phyloP scores from a whole-genome alignment of 192 early-diverging fungal species.

The Anaeromyces robustus region DNA sequence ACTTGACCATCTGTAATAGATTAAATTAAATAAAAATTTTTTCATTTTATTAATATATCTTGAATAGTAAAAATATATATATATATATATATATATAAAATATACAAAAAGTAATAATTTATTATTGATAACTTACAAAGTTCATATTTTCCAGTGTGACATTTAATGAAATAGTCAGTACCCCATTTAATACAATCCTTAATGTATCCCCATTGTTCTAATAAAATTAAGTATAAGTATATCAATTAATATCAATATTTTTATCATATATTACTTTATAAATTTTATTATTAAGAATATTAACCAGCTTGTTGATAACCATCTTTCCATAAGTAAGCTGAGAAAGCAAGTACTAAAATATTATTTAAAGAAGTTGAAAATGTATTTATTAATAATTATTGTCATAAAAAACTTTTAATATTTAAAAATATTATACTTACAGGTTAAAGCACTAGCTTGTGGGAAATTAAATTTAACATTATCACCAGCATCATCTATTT shows the following conservation, averaged over 20 bases:
- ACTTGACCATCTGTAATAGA: conserved; percentile 1
- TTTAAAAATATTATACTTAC: not conserved
- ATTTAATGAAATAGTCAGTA: conserved; percentile 41
- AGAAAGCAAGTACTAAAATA: not conserved
- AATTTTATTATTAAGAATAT: no score
- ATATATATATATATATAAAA: no score
- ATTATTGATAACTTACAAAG: conserved; percentile 11
- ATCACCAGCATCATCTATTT: conserved; percentile 26
- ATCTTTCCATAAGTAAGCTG: not conserved
- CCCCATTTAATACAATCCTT: conserved; percentile 37
- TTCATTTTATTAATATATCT: no score
- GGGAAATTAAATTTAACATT: conserved; percentile 44
- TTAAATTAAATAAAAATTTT: no score
- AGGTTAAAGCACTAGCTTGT: conserved; percentile 22
- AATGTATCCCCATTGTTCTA: conserved; percentile 10
- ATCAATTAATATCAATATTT: no score
- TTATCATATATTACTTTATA: no score
- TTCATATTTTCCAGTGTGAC: conserved; percentile 28
- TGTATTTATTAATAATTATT: no score
- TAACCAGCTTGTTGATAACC: not conserved
- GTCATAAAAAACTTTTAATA: no score
- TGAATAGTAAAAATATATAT: no score
- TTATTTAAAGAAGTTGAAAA: no score
- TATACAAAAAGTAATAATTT: no score
- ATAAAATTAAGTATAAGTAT: no score